These are phyloP conservation scores for Euptelea pleiosperma DNA, from an alignment of 164 flowering plant genomes.

Conservation along the genomic window DNA sequence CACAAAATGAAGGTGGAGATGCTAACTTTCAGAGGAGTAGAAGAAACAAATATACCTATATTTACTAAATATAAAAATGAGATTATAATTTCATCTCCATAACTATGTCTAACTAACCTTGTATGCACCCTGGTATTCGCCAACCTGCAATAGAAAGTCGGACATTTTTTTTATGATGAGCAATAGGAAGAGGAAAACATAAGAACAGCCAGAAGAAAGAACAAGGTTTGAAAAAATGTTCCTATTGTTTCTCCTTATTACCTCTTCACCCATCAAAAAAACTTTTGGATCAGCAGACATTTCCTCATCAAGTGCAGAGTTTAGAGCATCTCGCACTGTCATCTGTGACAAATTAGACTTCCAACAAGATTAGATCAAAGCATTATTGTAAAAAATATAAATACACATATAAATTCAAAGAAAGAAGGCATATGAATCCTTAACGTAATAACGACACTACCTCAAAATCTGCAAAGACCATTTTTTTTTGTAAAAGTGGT, in stretches of 20 bases:
- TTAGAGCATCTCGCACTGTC: slow-evolving; percentile 59
- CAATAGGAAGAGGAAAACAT: too few species aligned
- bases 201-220: neutral
- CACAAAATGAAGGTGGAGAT: slow-evolving; percentile 6
- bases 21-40: neutral
- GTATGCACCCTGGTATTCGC: slow-evolving; percentile 98
- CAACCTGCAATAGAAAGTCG: slow-evolving; percentile 57
- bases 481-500: too few species aligned
- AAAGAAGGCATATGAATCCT: too few species aligned
- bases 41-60: neutral
- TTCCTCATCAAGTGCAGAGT: slow-evolving; percentile 68
- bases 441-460: too few species aligned
- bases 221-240: neutral
- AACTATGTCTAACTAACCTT: slow-evolving; percentile 69
- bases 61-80: neutral
- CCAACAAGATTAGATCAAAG: neutral
- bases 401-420: neutral
- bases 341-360: slow-evolving; percentile 28
- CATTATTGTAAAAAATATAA: neutral
- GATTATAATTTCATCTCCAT: neutral
- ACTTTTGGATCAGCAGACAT: slow-evolving; percentile 66
- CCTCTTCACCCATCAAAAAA: slow-evolving; percentile 70
- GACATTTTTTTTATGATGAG: neutral
- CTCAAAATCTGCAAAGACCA: too few species aligned
- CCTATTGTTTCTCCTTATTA: slow-evolving; percentile 5